These are phyloP conservation scores for Populus simonii DNA, from an alignment of 345 rosid genomes.

Conservation along the genomic window DNA sequence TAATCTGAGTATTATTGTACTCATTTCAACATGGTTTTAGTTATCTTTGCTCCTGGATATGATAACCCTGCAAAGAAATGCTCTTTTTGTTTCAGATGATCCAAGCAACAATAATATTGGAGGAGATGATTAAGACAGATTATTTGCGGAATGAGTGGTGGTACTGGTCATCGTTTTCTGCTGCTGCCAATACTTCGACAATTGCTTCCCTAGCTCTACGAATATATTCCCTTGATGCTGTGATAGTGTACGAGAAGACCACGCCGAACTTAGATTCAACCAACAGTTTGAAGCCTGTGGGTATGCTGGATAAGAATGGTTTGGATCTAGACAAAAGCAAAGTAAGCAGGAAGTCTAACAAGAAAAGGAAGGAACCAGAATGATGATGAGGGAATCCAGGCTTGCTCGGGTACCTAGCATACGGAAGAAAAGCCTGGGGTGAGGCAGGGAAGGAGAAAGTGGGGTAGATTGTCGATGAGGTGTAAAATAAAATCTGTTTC, in stretches of 20 bases:
- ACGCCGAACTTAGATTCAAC: slow-evolving; percentile 29
- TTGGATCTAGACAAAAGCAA: slow-evolving; percentile 59
- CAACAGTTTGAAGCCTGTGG: slow-evolving; percentile 36
- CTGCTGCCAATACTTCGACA: slow-evolving; percentile 77
- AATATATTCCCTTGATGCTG: slow-evolving; percentile 75
- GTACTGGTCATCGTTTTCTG: slow-evolving; percentile 98
- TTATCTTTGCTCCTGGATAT: background rate
- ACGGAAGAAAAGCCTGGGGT: slow-evolving; percentile 1
- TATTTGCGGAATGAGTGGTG: slow-evolving; percentile 90
- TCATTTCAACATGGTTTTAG: background rate
- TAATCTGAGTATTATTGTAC: background rate
- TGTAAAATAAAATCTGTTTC: too few relatives aligned
- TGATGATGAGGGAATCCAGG: slow-evolving; percentile 27
- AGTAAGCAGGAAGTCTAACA: slow-evolving; percentile 61
- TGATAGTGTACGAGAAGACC: slow-evolving; percentile 63
- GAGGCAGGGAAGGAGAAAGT: too few relatives aligned
- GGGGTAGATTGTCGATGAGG: too few relatives aligned
- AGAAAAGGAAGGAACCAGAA: slow-evolving; percentile 87
- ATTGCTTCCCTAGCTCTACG: slow-evolving; percentile 78
- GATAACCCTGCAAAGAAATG: background rate
- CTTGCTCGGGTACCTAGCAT: background rate
- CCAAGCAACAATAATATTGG: slow-evolving; percentile 77
- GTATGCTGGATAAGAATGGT: slow-evolving; percentile 36
- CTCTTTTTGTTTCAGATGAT: slow-evolving; percentile 57
- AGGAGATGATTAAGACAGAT: slow-evolving; percentile 82